phyloP scores from a whole-genome alignment of 2,329 filamentous ascomycete species.

The Colletotrichum cuscutae region DNA sequence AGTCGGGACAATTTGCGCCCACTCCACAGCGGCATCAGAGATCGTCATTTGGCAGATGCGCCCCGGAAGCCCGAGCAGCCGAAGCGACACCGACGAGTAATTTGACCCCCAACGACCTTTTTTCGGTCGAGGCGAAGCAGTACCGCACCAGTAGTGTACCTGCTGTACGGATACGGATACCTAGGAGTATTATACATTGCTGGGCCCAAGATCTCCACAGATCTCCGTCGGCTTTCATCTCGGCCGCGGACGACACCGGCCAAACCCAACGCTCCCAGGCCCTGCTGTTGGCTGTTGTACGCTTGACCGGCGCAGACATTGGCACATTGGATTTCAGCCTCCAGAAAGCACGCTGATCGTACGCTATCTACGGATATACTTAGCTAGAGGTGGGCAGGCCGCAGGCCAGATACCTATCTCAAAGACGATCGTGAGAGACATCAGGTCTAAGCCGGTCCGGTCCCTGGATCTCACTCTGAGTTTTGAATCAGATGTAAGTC shows the following conservation, averaged over 20 bases:
- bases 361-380: background rate
- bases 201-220: conserved; percentile 3
- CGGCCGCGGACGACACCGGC: conserved; percentile 20
- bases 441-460: background rate
- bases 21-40: conserved; percentile 33
- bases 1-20: conserved; percentile 32
- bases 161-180: background rate
- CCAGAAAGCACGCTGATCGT: background rate
- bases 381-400: no score
- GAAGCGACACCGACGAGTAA: conserved; percentile 26
- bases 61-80: conserved; percentile 29
- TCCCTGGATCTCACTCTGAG: background rate
- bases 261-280: conserved; percentile 14
- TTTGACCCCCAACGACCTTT: conserved; percentile 7
- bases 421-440: background rate
- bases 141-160: background rate
- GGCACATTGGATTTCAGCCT: background rate
- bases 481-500: conserved; percentile 1
- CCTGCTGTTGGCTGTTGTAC: conserved; percentile 12
- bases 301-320: background rate
- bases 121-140: background rate
- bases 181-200: background rate
- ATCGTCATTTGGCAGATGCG: conserved; percentile 37
- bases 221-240: conserved; percentile 25
- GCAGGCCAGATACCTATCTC: background rate